Percentiles rank a stretch among this genome's conserved stretches.
Evolutionary conservation across 352 stramenopile genomes (phyloP).

Genomic region (Globisporangium carolinianum): DNA sequence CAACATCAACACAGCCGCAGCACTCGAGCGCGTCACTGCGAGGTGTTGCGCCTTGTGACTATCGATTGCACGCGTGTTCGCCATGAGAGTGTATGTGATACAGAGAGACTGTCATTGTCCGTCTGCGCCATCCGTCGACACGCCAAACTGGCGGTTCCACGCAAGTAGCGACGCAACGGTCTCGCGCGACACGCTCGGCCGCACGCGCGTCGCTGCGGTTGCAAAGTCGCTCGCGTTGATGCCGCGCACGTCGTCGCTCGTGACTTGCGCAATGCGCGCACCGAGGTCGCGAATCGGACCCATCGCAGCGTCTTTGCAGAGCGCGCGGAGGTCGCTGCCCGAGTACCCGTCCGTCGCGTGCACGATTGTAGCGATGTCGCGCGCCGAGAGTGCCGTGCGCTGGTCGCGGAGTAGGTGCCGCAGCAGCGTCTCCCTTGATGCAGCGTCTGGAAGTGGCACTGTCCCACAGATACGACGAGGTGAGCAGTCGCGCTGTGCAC

Average conservation of each 20-base stretch:
- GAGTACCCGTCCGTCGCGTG: conserved; percentile 78
- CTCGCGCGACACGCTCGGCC: conserved; percentile 59
- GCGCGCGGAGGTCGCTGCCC: conserved; percentile 86
- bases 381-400: conserved; percentile 38
- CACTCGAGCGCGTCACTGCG: too few relatives aligned
- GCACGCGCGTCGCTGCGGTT: conserved; percentile 45
- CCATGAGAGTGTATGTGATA: background rate
- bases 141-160: conserved; percentile 72
- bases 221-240: conserved; percentile 58
- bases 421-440: conserved; percentile 46
- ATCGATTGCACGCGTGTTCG: background rate
- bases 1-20: too few relatives aligned
- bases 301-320: conserved; percentile 93
- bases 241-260: conserved; percentile 50
- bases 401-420: conserved; percentile 51
- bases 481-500: too few relatives aligned
- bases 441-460: conserved; percentile 70
- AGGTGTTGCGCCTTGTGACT: too few relatives aligned
- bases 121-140: conserved; percentile 22
- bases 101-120: background rate
- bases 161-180: conserved; percentile 44
- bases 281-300: conserved; percentile 85
- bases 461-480: too few relatives aligned
- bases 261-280: conserved; percentile 42
- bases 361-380: conserved; percentile 65